These are phyloP conservation scores for Chaetomium sp. DNA, from an alignment of 2,329 filamentous ascomycete genomes.

Conservation along the genomic window DNA sequence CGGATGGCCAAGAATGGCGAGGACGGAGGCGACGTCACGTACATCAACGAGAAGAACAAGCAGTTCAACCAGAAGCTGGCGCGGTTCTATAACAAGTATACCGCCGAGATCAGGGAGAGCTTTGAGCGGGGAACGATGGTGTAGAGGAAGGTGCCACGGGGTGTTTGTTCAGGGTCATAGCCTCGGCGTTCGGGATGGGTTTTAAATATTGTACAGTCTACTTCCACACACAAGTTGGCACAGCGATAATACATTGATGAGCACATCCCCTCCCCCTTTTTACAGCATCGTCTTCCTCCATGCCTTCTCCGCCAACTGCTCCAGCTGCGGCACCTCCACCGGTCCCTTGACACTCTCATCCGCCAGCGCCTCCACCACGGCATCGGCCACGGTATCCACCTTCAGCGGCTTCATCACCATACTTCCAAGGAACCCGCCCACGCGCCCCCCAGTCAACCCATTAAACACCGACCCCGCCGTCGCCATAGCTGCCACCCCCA, in stretches of 20 bases:
- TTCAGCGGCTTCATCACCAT: conserved; percentile 79
- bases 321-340: conserved; percentile 77
- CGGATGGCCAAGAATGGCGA: conserved; percentile 77
- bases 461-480: conserved; percentile 78
- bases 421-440: conserved; percentile 77
- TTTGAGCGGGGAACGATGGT: conserved; percentile 98
- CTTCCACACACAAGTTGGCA: conserved; percentile 27
- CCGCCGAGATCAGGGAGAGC: conserved; percentile 91
- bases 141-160: conserved; percentile 49
- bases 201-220: conserved; percentile 40
- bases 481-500: conserved; percentile 80
- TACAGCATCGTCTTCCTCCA: conserved; percentile 93
- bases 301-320: conserved; percentile 74
- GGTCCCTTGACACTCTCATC: conserved; percentile 73
- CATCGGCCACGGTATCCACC: conserved; percentile 84
- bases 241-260: conserved; percentile 18
- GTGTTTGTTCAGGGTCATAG: conserved; percentile 14
- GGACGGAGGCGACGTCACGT: conserved; percentile 82
- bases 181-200: conserved; percentile 26
- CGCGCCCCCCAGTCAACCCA: conserved; percentile 70
- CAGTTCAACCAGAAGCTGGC: conserved; percentile 98
- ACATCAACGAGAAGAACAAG: conserved; percentile 99
- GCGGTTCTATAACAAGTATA: conserved; percentile 98
- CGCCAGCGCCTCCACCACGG: conserved; percentile 82
- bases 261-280: conserved; percentile 29